Evolutionary conservation across 225 moss, liverwort and hornwort genomes (phyloP).

Genomic region (Marchantia paleacea): DNA sequence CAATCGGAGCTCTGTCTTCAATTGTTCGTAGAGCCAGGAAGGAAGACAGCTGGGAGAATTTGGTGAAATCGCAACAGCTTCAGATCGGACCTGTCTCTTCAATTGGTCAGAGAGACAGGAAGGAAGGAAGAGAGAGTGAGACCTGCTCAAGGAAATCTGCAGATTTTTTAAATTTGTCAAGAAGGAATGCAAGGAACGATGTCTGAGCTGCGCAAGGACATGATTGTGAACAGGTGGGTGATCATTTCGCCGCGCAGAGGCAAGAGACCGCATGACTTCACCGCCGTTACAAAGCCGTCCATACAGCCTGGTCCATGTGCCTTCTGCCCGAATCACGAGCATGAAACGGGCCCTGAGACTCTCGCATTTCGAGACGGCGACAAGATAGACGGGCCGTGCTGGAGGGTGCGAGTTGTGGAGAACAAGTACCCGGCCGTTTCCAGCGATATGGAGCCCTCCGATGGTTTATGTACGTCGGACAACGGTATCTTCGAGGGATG

Average conservation of each 20-base stretch:
- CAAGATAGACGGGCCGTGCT: constrained; percentile 49
- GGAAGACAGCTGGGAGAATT: too few relatives aligned
- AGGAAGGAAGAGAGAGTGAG: too few relatives aligned
- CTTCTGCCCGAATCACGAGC: constrained; percentile 69
- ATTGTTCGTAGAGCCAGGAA: too few relatives aligned
- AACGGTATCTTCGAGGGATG: constrained; percentile 45
- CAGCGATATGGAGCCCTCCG: constrained; percentile 16
- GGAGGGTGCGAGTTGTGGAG: constrained; percentile 72
- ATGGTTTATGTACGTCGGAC: neutral
- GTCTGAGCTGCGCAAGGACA: constrained; percentile 68
- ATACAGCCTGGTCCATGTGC: constrained; percentile 52
- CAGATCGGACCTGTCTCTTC: too few relatives aligned
- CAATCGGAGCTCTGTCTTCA: too few relatives aligned
- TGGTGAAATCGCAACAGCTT: too few relatives aligned
- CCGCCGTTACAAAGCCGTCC: neutral
- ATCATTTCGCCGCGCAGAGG: constrained; percentile 65
- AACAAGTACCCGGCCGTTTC: constrained; percentile 70
- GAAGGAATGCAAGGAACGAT: neutral
- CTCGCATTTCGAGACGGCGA: constrained; percentile 52
- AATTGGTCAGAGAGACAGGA: too few relatives aligned
- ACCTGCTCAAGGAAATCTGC: too few relatives aligned
- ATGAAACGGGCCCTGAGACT: constrained; percentile 61
- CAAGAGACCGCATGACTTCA: constrained; percentile 58
- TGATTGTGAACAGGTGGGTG: constrained; percentile 74
- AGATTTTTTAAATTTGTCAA: neutral